Evolutionary conservation across 305 asterid genomes (phyloP).

Genomic region (Striga hermonthica): DNA sequence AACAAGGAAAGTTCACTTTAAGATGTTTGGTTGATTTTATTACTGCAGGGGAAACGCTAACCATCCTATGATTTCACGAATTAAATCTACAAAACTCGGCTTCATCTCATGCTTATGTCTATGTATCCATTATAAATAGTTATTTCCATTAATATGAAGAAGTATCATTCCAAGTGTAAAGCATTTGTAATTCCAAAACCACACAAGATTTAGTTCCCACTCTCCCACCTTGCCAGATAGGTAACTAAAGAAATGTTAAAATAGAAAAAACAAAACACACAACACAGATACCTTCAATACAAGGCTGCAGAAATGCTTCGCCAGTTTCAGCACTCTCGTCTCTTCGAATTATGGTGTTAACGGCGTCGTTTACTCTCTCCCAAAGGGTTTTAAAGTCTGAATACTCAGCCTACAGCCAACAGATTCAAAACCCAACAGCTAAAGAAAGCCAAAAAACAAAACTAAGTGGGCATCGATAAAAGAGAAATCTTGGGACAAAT

Average conservation of each 20-base stretch:
- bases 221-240: not conserved
- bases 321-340: conserved; percentile 69
- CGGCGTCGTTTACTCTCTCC: conserved; percentile 79
- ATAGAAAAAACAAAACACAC: not conserved
- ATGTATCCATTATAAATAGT: not conserved
- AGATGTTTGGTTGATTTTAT: conserved; percentile 16
- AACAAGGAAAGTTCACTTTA: conserved; percentile 28
- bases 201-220: no score
- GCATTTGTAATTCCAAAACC: no score
- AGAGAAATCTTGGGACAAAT: conserved; percentile 3
- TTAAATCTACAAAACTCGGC: not conserved
- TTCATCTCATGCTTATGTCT: not conserved
- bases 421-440: conserved; percentile 18
- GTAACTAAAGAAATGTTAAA: not conserved
- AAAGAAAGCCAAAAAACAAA: conserved; percentile 7
- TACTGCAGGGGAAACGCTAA: not conserved
- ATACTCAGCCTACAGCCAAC: conserved; percentile 67
- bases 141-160: not conserved
- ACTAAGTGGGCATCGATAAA: not conserved
- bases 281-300: conserved; percentile 72
- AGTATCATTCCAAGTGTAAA: not conserved
- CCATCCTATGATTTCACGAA: not conserved
- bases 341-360: conserved; percentile 71
- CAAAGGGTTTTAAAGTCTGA: conserved; percentile 71
- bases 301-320: conserved; percentile 63